Evolutionary conservation across 345 rosid genomes (phyloP), one percentile per base, ranked within the genome.

Genomic region (Ceriops zippeliana): DNA sequence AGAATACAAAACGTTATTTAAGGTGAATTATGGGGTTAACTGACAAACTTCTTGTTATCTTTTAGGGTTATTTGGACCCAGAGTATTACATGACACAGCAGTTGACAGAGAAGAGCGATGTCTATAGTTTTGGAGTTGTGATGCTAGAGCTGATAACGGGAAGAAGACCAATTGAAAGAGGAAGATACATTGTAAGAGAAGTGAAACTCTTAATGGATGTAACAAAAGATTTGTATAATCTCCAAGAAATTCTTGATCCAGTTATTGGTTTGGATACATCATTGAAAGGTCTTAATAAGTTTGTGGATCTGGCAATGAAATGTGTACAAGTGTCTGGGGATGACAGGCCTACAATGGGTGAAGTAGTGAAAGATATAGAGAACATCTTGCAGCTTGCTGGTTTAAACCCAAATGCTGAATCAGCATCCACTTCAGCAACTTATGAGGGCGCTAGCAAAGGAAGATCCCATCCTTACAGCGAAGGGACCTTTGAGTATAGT

Each of bases 51-150:
- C 7, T 46, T 30, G 61, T 53, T 60, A 20, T 73, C 68, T 57
- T 8, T 72, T 49, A 93, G 98, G 98, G 97, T 3, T 90, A 90
- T 72, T 61, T 90, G 86, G 97, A 93, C 81, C 97, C 98, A 0
- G 98, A 93, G 77, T 92, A 96, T 61, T 96, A 89, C 84, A 89
- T 90, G 95, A 96, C 97, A 1, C 89, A 90, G 60, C 95, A 86
- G 57, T 69, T 96, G 75, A 96, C 97, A 0, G 99, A 83, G 70
- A 96, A 96, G 86, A 92, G 97, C 10, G 99, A 92, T 67, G 99
- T 96, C 22, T 96, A 92, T 26, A 86, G 99, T 63, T 96, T 87
- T 63, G 99, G 99, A 63, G 91, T 96, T 58, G 79, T 90, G 52
- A 71, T 92, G 90, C 70, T 96, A 64, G 98, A 96, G 78, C 71